Conservation (phyloP, 1,284 basidiomycete species). For the Ganoderma resinaceum region DNA sequence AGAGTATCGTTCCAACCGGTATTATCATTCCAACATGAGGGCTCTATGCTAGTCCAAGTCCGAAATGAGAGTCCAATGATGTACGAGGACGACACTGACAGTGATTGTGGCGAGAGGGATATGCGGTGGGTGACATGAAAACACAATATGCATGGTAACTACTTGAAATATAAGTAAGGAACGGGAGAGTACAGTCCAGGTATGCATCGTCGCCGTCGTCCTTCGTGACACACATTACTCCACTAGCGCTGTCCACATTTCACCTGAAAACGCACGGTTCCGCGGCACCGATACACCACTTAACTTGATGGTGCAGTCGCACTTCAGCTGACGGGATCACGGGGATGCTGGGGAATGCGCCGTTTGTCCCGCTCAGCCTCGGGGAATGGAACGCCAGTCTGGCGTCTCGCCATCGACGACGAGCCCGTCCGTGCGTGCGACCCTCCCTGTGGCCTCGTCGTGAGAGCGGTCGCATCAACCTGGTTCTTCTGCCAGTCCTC, state of each 20-base stretch:
- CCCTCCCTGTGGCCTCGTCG: slow-evolving; percentile 30
- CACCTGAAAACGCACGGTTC: slow-evolving; percentile 12
- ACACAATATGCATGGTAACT: slow-evolving; percentile 7
- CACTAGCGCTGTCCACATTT: slow-evolving; percentile 21
- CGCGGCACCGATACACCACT: slow-evolving; percentile 8
- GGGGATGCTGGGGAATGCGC: slow-evolving; percentile 37
- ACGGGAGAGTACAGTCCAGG: slow-evolving; percentile 8
- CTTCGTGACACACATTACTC: slow-evolving; percentile 29
- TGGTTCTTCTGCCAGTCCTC: slow-evolving; percentile 84
- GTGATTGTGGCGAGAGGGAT: not conserved
- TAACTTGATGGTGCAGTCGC: not conserved
- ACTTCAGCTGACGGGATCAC: slow-evolving; percentile 30
- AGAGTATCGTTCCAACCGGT: not conserved
- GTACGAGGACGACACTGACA: slow-evolving; percentile 12
- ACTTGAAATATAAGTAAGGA: slow-evolving; percentile 9
- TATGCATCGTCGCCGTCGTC: slow-evolving; percentile 4
- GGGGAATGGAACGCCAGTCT: slow-evolving; percentile 47
- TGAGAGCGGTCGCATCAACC: slow-evolving; percentile 50
- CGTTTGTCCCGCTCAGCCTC: slow-evolving; percentile 35
- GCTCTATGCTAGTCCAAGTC: slow-evolving; percentile 31
- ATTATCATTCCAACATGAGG: slow-evolving; percentile 25
- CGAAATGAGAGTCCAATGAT: slow-evolving; percentile 29
- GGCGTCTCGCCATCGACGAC: slow-evolving; percentile 32
- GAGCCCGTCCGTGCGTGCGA: slow-evolving; percentile 32
- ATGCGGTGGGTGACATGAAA: slow-evolving; percentile 1